phyloP scores from a whole-genome alignment of 1,284 basidiomycete species.

The Sanghuangporus sanghuang region DNA sequence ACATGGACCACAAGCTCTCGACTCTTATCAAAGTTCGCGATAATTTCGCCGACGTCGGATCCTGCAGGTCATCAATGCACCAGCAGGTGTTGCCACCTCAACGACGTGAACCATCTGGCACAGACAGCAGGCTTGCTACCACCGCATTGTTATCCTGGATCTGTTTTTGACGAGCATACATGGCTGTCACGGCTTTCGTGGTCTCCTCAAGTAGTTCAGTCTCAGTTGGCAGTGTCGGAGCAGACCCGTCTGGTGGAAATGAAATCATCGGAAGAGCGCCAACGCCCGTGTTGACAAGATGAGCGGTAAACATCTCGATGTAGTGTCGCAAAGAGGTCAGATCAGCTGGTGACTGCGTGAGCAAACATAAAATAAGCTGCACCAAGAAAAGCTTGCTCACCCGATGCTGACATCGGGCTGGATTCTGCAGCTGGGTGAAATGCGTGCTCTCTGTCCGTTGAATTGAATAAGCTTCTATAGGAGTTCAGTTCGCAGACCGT shows the following conservation, averaged over 20 bases:
- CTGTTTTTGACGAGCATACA: conserved; percentile 15
- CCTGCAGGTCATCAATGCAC: neutral
- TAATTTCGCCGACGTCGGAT: neutral
- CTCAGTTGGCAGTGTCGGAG: neutral
- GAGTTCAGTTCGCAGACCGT: neutral
- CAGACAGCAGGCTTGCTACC: conserved; percentile 12
- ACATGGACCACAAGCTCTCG: neutral
- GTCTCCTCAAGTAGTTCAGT: conserved; percentile 7
- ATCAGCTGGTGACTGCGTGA: conserved; percentile 4
- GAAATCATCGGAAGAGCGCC: conserved; percentile 15
- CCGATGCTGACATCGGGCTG: conserved; percentile 7
- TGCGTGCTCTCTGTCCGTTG: conserved; percentile 9
- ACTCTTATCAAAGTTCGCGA: neutral
- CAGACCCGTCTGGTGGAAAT: neutral
- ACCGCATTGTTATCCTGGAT: conserved; percentile 17
- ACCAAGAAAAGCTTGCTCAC: neutral
- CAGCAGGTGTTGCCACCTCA: neutral
- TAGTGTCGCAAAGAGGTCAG: conserved; percentile 3
- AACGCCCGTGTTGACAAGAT: conserved; percentile 14
- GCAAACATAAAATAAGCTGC: neutral
- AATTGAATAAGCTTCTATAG: neutral
- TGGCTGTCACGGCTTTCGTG: neutral
- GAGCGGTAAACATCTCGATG: conserved; percentile 4
- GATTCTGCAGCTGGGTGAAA: conserved; percentile 7
- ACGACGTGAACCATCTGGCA: neutral